Base-by-base conservation (phyloP, 2,329 filamentous ascomycete genomes). In the Ophiostoma ulmi region DNA sequence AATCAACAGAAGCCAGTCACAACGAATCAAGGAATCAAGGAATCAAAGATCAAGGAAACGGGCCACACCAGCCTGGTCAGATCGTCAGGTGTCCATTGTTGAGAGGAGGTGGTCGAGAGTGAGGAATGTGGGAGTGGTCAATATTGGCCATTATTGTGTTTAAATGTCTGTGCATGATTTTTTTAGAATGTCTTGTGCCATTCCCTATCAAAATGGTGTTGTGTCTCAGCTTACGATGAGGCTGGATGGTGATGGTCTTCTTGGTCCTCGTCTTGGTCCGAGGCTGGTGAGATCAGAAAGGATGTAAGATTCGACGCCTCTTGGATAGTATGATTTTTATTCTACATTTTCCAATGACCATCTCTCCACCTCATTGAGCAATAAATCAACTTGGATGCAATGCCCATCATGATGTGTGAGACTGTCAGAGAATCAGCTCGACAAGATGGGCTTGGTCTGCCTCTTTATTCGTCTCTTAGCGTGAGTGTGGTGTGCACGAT, bases 171-270 rank as follows among this genome's bases (percentile, higher is more conserved):
- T 26, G 26, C 26, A 26, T 26, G 26, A 26, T 26, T 26, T 31
- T 31, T 31, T 31, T 31, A 31, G 0, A 31, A 31, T 31, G 31
- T 44, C 41, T 44, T 44, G 13, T 44, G 41, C 41, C 14, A 17
- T 5, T 44, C 6, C 7, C 20, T 58, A 22, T 26, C 52, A 58
- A 10, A 22, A 58, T 31, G 52, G 52, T 26, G 52, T 58, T 7
- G 52, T 58, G 52, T 58, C 52, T 58, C 52, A 58, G 52, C 22
- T 6, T 58, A 58, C 52, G 22, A 58, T 58, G 52, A 58, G 52
- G 52, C 52, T 58, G 52, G 52, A 58, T 14, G 14, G 20, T 20
- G 39, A 48, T 58, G 6, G 52, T 17, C 10, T 20, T 6, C 13
- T 26, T 4, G n/a, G 52, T 14, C 41, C 17, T 39, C 8, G 38